phyloP scores from a whole-genome alignment of 2,329 filamentous ascomycete genomes.

The Epichloe gansuensis region DNA sequence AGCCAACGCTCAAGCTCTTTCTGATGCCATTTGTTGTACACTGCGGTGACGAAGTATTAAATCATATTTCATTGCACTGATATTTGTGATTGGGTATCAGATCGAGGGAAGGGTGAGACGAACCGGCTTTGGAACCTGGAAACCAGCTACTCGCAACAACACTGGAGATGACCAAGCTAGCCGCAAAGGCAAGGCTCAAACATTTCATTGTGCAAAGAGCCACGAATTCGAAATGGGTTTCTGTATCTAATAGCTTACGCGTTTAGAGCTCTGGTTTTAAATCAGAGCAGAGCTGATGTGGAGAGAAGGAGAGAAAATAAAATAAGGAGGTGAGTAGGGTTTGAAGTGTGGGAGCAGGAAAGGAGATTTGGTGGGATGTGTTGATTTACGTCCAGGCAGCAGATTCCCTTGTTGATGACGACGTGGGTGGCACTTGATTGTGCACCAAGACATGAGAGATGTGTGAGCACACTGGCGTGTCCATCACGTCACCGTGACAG shows the following conservation, averaged over 20 bases:
- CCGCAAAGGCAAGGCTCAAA: slow-evolving; percentile 54
- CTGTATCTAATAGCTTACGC: neutral
- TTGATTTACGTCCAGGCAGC: neutral
- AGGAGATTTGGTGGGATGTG: neutral
- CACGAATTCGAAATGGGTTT: neutral
- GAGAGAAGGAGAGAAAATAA: neutral
- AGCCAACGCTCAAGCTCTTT: slow-evolving; percentile 97
- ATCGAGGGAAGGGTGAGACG: slow-evolving; percentile 18
- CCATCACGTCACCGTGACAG: slow-evolving; percentile 9
- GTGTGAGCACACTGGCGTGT: slow-evolving; percentile 1
- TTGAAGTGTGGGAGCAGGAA: neutral
- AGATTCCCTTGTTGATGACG: slow-evolving; percentile 1
- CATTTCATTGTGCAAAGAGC: slow-evolving; percentile 58
- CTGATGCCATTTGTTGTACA: slow-evolving; percentile 98
- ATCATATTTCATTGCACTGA: neutral
- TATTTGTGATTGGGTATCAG: neutral
- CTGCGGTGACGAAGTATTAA: slow-evolving; percentile 30
- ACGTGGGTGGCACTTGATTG: neutral
- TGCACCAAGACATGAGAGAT: neutral
- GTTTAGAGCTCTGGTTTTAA: neutral
- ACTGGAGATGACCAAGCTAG: slow-evolving; percentile 59
- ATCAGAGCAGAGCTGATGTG: neutral
- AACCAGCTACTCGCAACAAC: slow-evolving; percentile 74
- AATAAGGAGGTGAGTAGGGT: neutral
- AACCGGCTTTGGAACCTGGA: slow-evolving; percentile 61